phyloP scores from a whole-genome alignment of 1,139 yeast species.

The Pichia sp. region DNA sequence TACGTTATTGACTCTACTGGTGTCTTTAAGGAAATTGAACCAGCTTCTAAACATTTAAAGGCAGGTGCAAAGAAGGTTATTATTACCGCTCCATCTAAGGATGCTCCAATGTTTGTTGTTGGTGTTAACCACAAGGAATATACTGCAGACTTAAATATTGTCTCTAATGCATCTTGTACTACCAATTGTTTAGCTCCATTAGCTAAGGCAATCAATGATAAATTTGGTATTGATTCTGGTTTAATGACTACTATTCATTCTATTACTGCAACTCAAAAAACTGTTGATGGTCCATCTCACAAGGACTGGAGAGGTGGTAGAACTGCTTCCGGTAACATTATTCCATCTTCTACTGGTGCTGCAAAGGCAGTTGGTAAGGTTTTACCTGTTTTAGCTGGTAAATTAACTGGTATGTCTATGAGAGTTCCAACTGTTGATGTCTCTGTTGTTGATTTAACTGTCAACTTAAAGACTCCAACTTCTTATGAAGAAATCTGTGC shows the following conservation, averaged over 20 bases:
- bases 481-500: constrained; percentile 73
- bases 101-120: constrained; percentile 85
- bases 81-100: constrained; percentile 81
- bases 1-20: constrained; percentile 84
- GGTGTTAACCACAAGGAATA: constrained; percentile 79
- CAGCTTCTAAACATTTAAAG: constrained; percentile 76
- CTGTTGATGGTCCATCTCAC: constrained; percentile 91
- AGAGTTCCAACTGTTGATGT: constrained; percentile 89
- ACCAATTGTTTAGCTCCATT: constrained; percentile 88
- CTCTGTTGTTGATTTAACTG: constrained; percentile 71
- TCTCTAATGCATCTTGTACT: constrained; percentile 86
- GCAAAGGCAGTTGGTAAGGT: constrained; percentile 92
- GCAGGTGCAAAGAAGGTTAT: constrained; percentile 89
- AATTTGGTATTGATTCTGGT: constrained; percentile 78
- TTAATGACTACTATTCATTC: constrained; percentile 89
- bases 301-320: constrained; percentile 96
- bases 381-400: constrained; percentile 79
- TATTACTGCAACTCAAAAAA: constrained; percentile 84
- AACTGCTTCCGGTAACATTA: constrained; percentile 87
- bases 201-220: constrained; percentile 76
- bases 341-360: constrained; percentile 88
- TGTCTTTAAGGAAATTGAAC: constrained; percentile 72
- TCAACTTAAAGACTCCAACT: constrained; percentile 61
- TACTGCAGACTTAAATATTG: constrained; percentile 63
- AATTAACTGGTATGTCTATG: constrained; percentile 83